Evolutionary conservation across 2,329 filamentous ascomycete genomes (phyloP), one percentile per base, ranked within the genome.

Genomic region (Beauveria rudraprayagi): DNA sequence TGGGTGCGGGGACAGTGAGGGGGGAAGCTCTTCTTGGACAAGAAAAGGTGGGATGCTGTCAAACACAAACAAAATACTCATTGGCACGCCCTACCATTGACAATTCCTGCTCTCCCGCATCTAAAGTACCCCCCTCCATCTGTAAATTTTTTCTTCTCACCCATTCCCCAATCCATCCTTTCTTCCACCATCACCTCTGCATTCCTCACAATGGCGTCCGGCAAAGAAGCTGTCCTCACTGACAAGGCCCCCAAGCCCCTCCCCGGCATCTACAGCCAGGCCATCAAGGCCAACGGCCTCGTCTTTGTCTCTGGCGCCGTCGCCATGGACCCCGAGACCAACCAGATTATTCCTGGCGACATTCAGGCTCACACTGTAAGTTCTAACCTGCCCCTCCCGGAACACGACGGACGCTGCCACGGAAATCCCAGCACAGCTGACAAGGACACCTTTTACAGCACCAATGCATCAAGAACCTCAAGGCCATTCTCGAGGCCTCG

Each of bases 281-380:
- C 87, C 68, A 86, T 91, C 73, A 80, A 83, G 67, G 87, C 87
- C 63, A 84, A 84, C 65, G 83, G 83, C 65, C 79, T 87, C 65
- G 81, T 91, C 73, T 91, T 84, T 75, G 82, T 88, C 70, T 90
- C 87, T 0, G 88, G 88, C 66, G 85, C 87, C 66, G 86, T 91
- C 65, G 86, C 87, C 65, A 84, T 85, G 65, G 85, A 89, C 71
- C 76, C 80, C 50, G 73, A 76, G 59, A 74, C 75, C 7, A 83
- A 82, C 64, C 80, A 83, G 65, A 77, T 89, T 60, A 78, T 89
- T 64, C 77, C 83, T 51, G 87, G 87, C 56, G 82, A 78, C 70
- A 83, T 91, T 67, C 81, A 83, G 61, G 82, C 85, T 59, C 84
- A 88, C 73, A 90, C 88, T 43, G 77, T 77, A 65, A 65, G 72